phyloP scores from a whole-genome alignment of 2,329 filamentous ascomycete genomes.

The Hymenoscyphus repandus region DNA sequence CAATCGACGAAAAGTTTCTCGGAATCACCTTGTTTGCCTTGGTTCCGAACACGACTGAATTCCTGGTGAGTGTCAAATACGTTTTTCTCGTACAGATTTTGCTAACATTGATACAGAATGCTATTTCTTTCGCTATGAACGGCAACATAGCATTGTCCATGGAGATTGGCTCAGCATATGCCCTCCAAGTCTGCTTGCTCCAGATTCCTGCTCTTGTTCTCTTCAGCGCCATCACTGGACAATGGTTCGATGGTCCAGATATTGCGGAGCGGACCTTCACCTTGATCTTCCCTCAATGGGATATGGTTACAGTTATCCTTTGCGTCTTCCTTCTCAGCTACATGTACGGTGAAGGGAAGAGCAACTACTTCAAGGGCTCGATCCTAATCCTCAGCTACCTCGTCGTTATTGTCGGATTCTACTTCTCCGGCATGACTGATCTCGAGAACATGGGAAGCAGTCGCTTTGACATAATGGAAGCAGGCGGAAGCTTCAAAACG shows the following conservation, averaged over 20 bases:
- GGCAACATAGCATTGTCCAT: constrained; percentile 97
- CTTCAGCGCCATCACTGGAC: constrained; percentile 74
- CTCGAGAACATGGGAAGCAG: constrained; percentile 28
- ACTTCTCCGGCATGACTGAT: constrained; percentile 59
- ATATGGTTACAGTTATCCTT: constrained; percentile 94
- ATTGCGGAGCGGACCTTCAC: constrained; percentile 65
- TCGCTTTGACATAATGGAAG: constrained; percentile 31
- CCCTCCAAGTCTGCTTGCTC: constrained; percentile 88
- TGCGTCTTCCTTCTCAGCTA: constrained; percentile 96
- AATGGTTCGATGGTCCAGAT: constrained; percentile 47
- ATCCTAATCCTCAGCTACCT: constrained; percentile 90
- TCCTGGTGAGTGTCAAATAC: constrained; percentile 59
- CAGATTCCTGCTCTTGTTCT: constrained; percentile 91
- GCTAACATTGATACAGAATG: constrained; percentile 52
- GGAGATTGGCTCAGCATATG: constrained; percentile 98
- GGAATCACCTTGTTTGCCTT: constrained; percentile 95
- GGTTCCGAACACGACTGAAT: constrained; percentile 97
- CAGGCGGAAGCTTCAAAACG: constrained; percentile 30
- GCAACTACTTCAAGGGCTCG: constrained; percentile 99
- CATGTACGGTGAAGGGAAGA: constrained; percentile 98
- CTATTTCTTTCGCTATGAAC: constrained; percentile 99
- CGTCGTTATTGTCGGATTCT: constrained; percentile 88
- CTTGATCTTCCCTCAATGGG: constrained; percentile 96
- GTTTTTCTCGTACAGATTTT: background rate
- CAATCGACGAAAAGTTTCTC: constrained; percentile 95